These are phyloP conservation scores for Neopestalotiopsis sp. DNA, from an alignment of 2,329 filamentous ascomycete genomes.

Conservation along the genomic window DNA sequence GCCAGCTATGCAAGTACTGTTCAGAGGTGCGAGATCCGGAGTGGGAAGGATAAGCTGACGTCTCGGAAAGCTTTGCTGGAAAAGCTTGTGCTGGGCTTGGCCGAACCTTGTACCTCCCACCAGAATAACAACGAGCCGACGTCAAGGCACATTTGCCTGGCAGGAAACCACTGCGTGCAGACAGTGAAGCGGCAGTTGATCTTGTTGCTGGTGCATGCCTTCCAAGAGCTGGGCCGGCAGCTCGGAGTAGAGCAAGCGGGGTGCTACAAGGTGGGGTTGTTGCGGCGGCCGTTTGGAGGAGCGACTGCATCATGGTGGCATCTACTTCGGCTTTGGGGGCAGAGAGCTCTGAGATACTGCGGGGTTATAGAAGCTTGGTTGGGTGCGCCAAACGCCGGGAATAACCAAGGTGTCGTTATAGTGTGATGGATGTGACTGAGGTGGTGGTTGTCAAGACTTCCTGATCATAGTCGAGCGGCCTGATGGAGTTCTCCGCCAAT, in stretches of 20 bases:
- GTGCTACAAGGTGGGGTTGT: slow-evolving; percentile 17
- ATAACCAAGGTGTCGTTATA: background rate
- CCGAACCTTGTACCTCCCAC: background rate
- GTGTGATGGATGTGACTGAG: background rate
- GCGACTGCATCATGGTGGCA: slow-evolving; percentile 11
- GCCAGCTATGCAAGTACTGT: background rate
- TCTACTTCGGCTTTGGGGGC: background rate
- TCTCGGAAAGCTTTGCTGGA: background rate
- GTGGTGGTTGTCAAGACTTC: background rate
- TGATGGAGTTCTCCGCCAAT: background rate
- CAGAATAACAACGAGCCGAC: background rate
- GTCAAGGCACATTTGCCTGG: background rate
- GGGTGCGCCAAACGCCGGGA: background rate
- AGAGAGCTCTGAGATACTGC: background rate
- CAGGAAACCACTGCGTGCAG: background rate
- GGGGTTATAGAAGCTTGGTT: slow-evolving; percentile 9
- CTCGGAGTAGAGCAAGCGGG: slow-evolving; percentile 14
- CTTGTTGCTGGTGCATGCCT: background rate
- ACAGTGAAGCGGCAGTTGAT: background rate
- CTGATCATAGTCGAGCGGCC: background rate
- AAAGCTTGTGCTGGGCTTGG: background rate
- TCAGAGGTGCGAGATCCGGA: background rate
- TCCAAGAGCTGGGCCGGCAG: slow-evolving; percentile 8
- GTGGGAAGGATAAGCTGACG: background rate
- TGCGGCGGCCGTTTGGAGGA: slow-evolving; percentile 6